A percentile compares a stretch with the other conserved stretches of the same genome.
Evolutionary conservation across 495 filamentous ascomycete species (phyloP).

Genomic region (Penicillium coprophilum): DNA sequence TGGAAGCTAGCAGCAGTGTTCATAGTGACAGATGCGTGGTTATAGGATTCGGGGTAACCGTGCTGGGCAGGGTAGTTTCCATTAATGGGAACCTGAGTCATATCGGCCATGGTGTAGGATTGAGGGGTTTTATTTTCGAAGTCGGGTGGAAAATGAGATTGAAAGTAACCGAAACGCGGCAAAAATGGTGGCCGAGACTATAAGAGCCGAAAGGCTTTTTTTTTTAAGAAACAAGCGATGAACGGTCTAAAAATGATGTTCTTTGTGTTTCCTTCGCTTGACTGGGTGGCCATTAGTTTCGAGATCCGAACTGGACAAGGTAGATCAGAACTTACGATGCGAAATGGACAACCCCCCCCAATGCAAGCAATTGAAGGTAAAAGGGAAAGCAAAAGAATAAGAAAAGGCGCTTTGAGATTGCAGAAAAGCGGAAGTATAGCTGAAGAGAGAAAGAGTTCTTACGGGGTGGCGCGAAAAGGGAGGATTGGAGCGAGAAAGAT

Average conservation of each 20-base stretch:
- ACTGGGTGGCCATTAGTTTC: slow-evolving; percentile 19
- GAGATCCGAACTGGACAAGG: slow-evolving; percentile 1
- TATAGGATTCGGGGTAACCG: slow-evolving; percentile 42
- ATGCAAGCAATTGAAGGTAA: slow-evolving; percentile 29
- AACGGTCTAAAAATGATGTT: slow-evolving; percentile 17
- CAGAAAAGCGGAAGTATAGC: slow-evolving; percentile 26
- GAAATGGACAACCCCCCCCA: slow-evolving; percentile 28
- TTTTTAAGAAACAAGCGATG: slow-evolving; percentile 6
- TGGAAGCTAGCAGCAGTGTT: slow-evolving; percentile 46
- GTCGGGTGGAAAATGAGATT: slow-evolving; percentile 20
- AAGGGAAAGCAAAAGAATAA: slow-evolving; percentile 22
- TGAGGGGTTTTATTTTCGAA: slow-evolving; percentile 15
- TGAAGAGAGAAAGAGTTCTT: slow-evolving; percentile 32
- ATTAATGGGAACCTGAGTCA: slow-evolving; percentile 46
- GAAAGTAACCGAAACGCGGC: slow-evolving; percentile 23
- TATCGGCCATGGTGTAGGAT: slow-evolving; percentile 43
- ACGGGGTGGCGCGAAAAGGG: slow-evolving; percentile 11
- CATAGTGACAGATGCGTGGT: slow-evolving; percentile 35
- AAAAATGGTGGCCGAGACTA: slow-evolving; percentile 4
- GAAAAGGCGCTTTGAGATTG: slow-evolving; percentile 16
- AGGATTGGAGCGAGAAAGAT: slow-evolving; percentile 7
- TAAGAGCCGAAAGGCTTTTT: slow-evolving; percentile 1
- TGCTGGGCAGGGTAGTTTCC: slow-evolving; percentile 47
- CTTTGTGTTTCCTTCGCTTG: slow-evolving; percentile 22
- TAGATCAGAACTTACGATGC: slow-evolving; percentile 37